A percentile compares a stretch with the other conserved stretches of the same genome.
Evolutionary conservation across 257 asterid species (phyloP).

Genomic region (Nicotiana knightiana): DNA sequence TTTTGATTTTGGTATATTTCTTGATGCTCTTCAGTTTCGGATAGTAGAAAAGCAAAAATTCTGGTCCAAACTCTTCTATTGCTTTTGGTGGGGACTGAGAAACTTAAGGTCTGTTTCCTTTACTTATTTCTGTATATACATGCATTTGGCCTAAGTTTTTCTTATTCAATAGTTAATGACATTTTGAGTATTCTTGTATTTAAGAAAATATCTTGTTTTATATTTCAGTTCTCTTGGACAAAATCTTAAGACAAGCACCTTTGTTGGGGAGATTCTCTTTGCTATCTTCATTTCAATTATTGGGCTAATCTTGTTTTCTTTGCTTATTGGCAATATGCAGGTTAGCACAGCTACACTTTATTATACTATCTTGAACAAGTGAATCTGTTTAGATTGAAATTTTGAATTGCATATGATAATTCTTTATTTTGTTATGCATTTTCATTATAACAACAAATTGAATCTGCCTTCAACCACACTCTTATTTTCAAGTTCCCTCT

Average conservation of each 20-base stretch:
- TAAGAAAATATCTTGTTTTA: background rate
- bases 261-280: conserved; percentile 23
- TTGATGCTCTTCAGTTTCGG: conserved; percentile 54
- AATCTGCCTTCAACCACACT: background rate
- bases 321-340: conserved; percentile 11
- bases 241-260: conserved; percentile 28
- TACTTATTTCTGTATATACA: background rate
- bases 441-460: background rate
- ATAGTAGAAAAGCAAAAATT: conserved; percentile 36
- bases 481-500: background rate
- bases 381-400: background rate
- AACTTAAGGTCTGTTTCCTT: conserved; percentile 43
- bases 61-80: conserved; percentile 35
- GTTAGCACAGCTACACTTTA: background rate
- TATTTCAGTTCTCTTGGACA: conserved; percentile 35
- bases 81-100: conserved; percentile 85
- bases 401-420: background rate
- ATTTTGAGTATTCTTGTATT: too few relatives aligned
- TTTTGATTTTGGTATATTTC: conserved; percentile 60
- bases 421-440: background rate
- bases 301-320: conserved; percentile 18
- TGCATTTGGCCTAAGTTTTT: too few relatives aligned
- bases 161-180: too few relatives aligned
- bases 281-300: conserved; percentile 25
- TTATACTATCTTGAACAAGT: background rate